These are phyloP conservation scores for Suillus fuscotomentosus DNA, from an alignment of 768 basidiomycete species.

Conservation along the genomic window DNA sequence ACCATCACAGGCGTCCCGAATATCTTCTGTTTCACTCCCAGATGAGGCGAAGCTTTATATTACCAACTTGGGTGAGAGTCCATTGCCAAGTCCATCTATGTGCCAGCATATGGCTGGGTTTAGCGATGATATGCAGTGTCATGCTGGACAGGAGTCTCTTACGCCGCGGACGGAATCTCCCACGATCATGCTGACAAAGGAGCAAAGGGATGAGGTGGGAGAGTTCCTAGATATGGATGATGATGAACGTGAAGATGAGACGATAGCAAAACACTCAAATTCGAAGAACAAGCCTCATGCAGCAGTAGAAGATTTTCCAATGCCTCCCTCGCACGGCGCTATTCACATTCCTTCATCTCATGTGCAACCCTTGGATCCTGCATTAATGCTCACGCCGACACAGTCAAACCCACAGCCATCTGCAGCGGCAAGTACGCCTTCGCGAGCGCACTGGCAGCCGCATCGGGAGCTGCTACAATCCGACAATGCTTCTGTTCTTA, in stretches of 20 bases:
- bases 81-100: slow-evolving; percentile 51
- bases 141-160: neutral
- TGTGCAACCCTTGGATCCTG: slow-evolving; percentile 3
- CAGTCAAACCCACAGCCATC: slow-evolving; percentile 21
- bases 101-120: slow-evolving; percentile 2
- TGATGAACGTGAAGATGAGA: slow-evolving; percentile 32
- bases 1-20: slow-evolving; percentile 61
- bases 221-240: slow-evolving; percentile 67
- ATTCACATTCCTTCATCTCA: slow-evolving; percentile 10
- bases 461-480: slow-evolving; percentile 23
- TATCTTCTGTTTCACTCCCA: slow-evolving; percentile 62
- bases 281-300: slow-evolving; percentile 36
- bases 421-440: slow-evolving; percentile 7
- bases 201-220: slow-evolving; percentile 30
- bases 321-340: slow-evolving; percentile 37
- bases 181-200: slow-evolving; percentile 14
- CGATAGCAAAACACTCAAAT: slow-evolving; percentile 12
- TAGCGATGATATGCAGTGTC: neutral
- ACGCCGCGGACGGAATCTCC: slow-evolving; percentile 5
- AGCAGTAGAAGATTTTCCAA: slow-evolving; percentile 51
- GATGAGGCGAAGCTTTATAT: slow-evolving; percentile 79
- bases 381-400: slow-evolving; percentile 12
- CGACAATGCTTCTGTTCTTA: slow-evolving; percentile 13
- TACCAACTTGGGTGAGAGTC: slow-evolving; percentile 64
- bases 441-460: slow-evolving; percentile 24